Evolutionary conservation across 2,329 filamentous ascomycete genomes (phyloP), one percentile per base, ranked within the genome.

Genomic region (Penicillium vulpinum): DNA sequence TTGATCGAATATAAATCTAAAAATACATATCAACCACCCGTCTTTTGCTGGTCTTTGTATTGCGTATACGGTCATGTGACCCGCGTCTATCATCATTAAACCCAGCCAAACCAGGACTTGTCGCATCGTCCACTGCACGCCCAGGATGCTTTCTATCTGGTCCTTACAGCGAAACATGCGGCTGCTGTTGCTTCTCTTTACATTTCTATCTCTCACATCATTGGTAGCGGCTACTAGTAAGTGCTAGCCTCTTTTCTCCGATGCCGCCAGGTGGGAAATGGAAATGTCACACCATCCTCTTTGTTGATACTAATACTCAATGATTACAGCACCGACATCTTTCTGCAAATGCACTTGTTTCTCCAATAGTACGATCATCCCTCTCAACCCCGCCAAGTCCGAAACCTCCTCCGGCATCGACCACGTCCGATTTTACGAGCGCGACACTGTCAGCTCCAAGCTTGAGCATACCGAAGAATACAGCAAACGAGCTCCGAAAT

Each of bases 331-430:
- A 10, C 75, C 75, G 13, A 84, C 85, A 16, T 87, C 85, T 57
- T 89, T 88, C 74, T 89, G 86, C 81, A 89, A 88, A 83, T 89
- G 86, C 71, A 88, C 85, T 55, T 88, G 86, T 73, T 85, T 85
- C 74, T 80, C 80, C 49, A 88, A 88, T 70, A 85, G 82, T 74
- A 88, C 85, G 53, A 87, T 89, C 50, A 88, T 89, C 62, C 82
- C 85, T 18, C 82, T 88, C 56, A 80, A 85, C 59, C 78, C 79
- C 9, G 56, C 57, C 33, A 69, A 69, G 31, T 62, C 66, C 18
- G 60, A 67, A 41, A 60, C 58, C 18, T 61, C 65, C 13, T 60
- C 59, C 8, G 49, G 57, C 38, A 51, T 64, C 29, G 54, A 67
- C 40, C 62, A 64, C 58, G 57, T 61, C 40, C 61, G 62, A n/a